These are phyloP conservation scores for Sclerotinia sclerotiorum DNA, from an alignment of 2,329 filamentous ascomycete genomes.

Conservation along the genomic window DNA sequence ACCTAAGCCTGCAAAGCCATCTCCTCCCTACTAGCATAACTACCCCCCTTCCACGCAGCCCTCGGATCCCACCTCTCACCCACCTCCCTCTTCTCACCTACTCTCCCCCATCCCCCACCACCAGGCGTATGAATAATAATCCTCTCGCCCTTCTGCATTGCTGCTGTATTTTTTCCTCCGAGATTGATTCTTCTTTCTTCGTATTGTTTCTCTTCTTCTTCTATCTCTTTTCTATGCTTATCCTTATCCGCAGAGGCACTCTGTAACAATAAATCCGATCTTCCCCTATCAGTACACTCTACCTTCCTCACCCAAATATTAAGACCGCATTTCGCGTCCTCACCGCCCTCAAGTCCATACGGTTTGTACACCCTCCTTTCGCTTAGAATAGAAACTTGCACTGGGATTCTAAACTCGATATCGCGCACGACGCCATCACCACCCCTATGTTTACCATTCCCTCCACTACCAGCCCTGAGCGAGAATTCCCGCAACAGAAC, in stretches of 20 bases:
- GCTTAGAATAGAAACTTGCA: slow-evolving; percentile 76
- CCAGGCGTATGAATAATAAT: slow-evolving; percentile 78
- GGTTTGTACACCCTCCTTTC: slow-evolving; percentile 75
- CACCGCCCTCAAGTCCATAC: slow-evolving; percentile 81
- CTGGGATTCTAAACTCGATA: slow-evolving; percentile 76
- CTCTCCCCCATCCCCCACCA: slow-evolving; percentile 72
- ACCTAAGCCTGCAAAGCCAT: slow-evolving; percentile 55
- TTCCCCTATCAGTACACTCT: slow-evolving; percentile 54
- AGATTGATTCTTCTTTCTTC: slow-evolving; percentile 66
- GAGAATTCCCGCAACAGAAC: slow-evolving; percentile 70
- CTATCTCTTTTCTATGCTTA: slow-evolving; percentile 25
- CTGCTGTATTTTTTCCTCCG: slow-evolving; percentile 76
- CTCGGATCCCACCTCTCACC: slow-evolving; percentile 57
- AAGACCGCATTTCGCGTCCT: slow-evolving; percentile 72
- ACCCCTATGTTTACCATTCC: slow-evolving; percentile 62
- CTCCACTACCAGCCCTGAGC: slow-evolving; percentile 61
- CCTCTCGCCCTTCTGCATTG: slow-evolving; percentile 72
- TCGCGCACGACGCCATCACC: slow-evolving; percentile 75
- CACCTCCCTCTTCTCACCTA: slow-evolving; percentile 56
- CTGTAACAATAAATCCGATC: slow-evolving; percentile 43
- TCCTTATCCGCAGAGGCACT: background rate
- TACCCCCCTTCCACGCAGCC: slow-evolving; percentile 59
- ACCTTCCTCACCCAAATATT: slow-evolving; percentile 86
- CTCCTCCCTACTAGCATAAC: slow-evolving; percentile 57
- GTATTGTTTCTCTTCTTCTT: slow-evolving; percentile 44